Evolutionary conservation across 2,329 filamentous ascomycete species (phyloP), one percentile per base, ranked within the genome.

Genomic region (Emmonsiellopsis sp.): DNA sequence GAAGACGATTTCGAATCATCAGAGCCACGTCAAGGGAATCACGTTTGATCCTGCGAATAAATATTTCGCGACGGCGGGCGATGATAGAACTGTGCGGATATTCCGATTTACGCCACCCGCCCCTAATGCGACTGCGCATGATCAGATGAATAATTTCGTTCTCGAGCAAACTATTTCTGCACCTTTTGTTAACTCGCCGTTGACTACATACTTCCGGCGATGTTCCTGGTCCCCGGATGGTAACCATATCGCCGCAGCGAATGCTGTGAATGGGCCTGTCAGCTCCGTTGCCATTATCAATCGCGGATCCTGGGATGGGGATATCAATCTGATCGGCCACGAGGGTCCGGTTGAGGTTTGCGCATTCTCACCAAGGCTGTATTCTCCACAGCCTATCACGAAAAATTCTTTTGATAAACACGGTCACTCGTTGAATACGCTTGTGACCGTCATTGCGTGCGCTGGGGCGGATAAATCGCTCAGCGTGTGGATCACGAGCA

Each of bases 31-130:
- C 74, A 98, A 98, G 70, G 93, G 94, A 57, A 94, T 98, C 63
- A 95, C 92, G 0, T 98, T 98, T 66, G 93, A 98, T 67, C 93
- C 93, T 0, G 93, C 93, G 42, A 97, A 97, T 75, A 98, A 97
- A 68, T 98, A 95, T 76, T 98, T 98, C 71, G 93, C 94, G 13
- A 98, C 94, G 0, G 91, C 94, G 2, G 95, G 90, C 72, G 93
- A 98, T 69, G 93, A 98, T 70, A 84, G 93, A 55, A 92, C 90
- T 2, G 95, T 98, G 71, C 95, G 95, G 69, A 89, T 98, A 63
- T 97, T 95, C 71, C 84, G 91, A 55, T 98, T 96, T 69, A 95
- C 88, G 2, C 87, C 92, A 1, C 91, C 93, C 0, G 81, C 86
- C 1, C 88, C 93, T 8, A 96, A 95, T 67, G 89, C 93, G 37